Evolutionary conservation across 2,329 filamentous ascomycete genomes (phyloP), one percentile per base, ranked within the genome.

Genomic region (Diaporthe sp.): DNA sequence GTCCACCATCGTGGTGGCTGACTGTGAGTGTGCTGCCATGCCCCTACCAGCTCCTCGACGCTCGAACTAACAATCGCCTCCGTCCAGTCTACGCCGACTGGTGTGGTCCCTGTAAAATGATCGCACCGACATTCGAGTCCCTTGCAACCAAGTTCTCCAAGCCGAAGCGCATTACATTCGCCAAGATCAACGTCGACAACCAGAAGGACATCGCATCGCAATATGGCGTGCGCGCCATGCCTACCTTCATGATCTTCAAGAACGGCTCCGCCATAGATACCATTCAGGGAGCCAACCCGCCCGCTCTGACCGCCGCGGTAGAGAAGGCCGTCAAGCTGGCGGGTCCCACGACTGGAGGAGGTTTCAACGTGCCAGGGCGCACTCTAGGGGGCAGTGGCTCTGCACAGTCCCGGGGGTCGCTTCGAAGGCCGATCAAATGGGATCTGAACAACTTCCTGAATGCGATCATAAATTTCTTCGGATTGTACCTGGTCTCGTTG

Each of bases 41-140:
- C 65, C 77, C 51, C n/a, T n/a, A n/a, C 55, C 28, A 34, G 61
- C 42, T 67, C 72, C 34, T 31, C 42, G 70, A 61, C 49, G 76
- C 78, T 80, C 79, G 76, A 60, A 68, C 75, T 77, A 68, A 76
- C 79, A 79, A 72, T 79, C 76, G 71, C 55, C 17, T 53, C 70
- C 79, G 80, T 51, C 68, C 80, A 97, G 95, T 98, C 89, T 97
- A 97, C 82, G 96, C 96, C 84, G 94, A 97, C 86, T 98, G 95
- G 94, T 98, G 95, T 84, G 94, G 93, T 74, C 95, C 96, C 81
- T 98, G 96, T 90, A 97, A 97, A 86, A 91, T 93, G 83, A 97
- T 98, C 79, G 94, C 94, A 68, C 96, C 96, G 28, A 91, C 94
- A 75, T 98, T 97, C 84, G 95, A 98, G 82, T 92, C 93, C 80